Base-by-base conservation (phyloP, 1,284 basidiomycete genomes). In the Gomphus sp. region DNA sequence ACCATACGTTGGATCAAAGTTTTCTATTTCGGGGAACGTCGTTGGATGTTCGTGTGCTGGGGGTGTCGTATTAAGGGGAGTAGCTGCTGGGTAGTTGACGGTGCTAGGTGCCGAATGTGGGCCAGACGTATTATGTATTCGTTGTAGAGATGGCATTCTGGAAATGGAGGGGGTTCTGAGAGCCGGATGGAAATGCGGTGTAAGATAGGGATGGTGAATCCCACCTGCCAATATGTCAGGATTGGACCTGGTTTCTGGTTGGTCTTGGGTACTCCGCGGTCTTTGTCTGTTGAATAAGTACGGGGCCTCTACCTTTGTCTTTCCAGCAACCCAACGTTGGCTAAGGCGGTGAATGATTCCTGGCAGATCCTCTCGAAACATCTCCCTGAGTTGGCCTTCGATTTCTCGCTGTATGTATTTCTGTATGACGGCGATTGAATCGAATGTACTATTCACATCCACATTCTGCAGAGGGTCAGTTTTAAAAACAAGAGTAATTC, bases 401-500 rank as follows among this genome's bases (percentile, higher is more conserved):
- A 99, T 99, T 75, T 99, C 96, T 61, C 85, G 83, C 70, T 97
- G 95, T 58, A 98, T 92, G 72, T 95, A 98, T 59, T 92, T 94
- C 68, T 98, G 92, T 59, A 99, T 98, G 62, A 98, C 94, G 54
- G 92, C 93, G 62, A 99, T 96, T 16, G 91, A 94, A 73, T 99
- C 97, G 68, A 99, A 99, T 0, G 96, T 98, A 68, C 89, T 93
- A 70, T 89, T 93, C 67, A 99, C 98, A 68, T 98, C 91, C 58
- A 99, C 93, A 66, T 94, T 93, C 73, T 99, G 95, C 22, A 99
- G 81, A 0, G 97, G 97, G 72, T 99, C 97, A 59, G 98, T 99
- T 76, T 99, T 99, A 85, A 99, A 99, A 28, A 99, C 97, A 51
- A 99, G 84, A 0, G 97, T 99, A 70, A 99, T 98, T 53, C 97